These are phyloP conservation scores for Plectosphaerella cucumerina DNA, from an alignment of 2,329 filamentous ascomycete species.

Conservation along the genomic window DNA sequence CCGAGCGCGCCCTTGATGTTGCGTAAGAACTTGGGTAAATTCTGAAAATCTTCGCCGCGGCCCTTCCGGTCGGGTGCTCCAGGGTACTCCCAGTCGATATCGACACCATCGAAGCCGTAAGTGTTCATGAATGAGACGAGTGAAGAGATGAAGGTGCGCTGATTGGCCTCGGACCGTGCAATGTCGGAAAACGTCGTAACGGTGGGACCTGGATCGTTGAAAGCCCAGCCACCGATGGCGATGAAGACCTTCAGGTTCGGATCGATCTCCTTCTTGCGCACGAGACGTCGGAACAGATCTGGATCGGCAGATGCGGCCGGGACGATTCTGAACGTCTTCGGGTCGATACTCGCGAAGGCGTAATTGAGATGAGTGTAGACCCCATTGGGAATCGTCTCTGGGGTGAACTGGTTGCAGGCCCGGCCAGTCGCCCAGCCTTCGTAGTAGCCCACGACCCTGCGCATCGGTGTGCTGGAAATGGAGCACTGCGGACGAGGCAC, in stretches of 20 bases:
- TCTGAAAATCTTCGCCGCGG: background rate
- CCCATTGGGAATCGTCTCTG: background rate
- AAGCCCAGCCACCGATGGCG: conserved; percentile 36
- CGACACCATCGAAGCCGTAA: conserved; percentile 38
- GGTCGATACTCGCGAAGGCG: conserved; percentile 27
- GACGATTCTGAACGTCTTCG: conserved; percentile 19
- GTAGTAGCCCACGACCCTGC: conserved; percentile 21
- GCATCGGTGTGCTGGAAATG: background rate
- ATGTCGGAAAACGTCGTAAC: conserved; percentile 19
- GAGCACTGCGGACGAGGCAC: background rate
- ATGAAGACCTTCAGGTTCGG: conserved; percentile 24
- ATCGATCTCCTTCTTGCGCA: conserved; percentile 20
- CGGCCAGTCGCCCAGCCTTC: conserved; percentile 18
- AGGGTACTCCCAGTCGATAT: conserved; percentile 41
- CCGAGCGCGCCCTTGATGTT: background rate
- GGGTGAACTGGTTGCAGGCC: conserved; percentile 12
- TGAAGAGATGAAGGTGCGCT: conserved; percentile 27
- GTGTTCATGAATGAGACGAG: conserved; percentile 31
- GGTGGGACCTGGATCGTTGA: conserved; percentile 29
- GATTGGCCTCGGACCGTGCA: conserved; percentile 3
- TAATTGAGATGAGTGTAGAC: conserved; percentile 27
- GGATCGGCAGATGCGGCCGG: background rate
- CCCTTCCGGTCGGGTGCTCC: background rate
- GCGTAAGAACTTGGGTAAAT: background rate
- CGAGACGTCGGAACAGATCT: conserved; percentile 20